A percentile compares a stretch with the other conserved stretches of the same genome.
Evolutionary conservation across 371 early-diverging fungal genomes (phyloP).

Genomic region (Mortierella sp.): DNA sequence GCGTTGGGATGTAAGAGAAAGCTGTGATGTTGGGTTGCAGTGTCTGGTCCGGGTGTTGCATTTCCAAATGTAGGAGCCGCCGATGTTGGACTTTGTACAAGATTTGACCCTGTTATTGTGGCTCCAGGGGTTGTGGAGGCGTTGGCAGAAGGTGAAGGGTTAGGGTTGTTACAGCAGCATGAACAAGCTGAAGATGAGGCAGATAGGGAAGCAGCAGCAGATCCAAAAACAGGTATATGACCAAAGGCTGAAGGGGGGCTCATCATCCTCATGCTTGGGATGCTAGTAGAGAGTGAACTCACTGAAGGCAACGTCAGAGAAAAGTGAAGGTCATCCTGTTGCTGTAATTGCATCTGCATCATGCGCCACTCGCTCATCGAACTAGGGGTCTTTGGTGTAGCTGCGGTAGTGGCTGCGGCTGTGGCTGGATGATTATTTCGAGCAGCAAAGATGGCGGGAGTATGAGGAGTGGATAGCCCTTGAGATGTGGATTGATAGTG

Average conservation of each 20-base stretch:
- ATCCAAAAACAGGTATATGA: not conserved
- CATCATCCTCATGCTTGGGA: not conserved
- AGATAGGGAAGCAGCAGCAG: not conserved
- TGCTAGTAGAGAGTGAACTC: constrained; percentile 6
- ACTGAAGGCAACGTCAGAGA: constrained; percentile 19
- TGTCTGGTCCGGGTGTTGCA: constrained; percentile 3
- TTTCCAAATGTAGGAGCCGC: not conserved
- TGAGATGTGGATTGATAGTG: constrained; percentile 1
- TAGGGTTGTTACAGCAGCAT: not conserved
- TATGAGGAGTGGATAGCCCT: constrained; percentile 18
- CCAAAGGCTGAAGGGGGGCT: constrained; percentile 1
- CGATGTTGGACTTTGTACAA: not conserved
- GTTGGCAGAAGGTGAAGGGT: not conserved
- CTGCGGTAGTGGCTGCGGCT: constrained; percentile 7
- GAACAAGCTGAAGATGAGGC: not conserved
- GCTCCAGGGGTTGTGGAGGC: not conserved
- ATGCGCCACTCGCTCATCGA: constrained; percentile 52
- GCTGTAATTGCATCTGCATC: constrained; percentile 49
- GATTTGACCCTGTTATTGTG: not conserved
- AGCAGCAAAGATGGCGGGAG: constrained; percentile 11
- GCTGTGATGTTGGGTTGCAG: constrained; percentile 17
- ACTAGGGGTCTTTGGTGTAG: constrained; percentile 27
- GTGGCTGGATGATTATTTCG: not conserved
- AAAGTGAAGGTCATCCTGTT: constrained; percentile 38
- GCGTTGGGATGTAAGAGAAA: constrained; percentile 13